Evolutionary conservation across 495 filamentous ascomycete species (phyloP), one percentile per base, ranked within the genome.

Genomic region (Gamarada debralockiae): DNA sequence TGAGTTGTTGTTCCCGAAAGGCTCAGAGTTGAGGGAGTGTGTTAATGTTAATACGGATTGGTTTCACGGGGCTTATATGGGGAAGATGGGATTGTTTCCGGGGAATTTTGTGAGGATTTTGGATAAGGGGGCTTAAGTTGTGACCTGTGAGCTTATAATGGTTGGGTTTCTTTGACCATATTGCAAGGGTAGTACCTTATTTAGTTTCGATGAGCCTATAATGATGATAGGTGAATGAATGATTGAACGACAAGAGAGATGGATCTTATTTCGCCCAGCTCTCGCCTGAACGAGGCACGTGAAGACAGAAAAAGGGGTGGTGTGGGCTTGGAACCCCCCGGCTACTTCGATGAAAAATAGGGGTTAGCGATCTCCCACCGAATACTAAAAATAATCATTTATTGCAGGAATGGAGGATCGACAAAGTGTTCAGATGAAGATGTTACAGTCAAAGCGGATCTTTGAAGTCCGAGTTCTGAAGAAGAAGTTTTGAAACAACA

Each of bases 1-100:
- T 66, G 91, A 96, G 72, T 64, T 96, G 47, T 70, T 80, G 58
- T 96, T 96, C 60, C 91, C 91, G 2, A 84, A 80, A 50, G 83
- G 85, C 4, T 89, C 90, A 0, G 87, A 92, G 67, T 78, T 96
- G 10, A 73, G 75, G 2, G 91, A 96, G 73, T 81, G 82, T 29
- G 81, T 88, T 67, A 84, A 88, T 66, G 80, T 92, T 39, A 95
- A 93, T 67, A 88, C 82, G 34, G 89, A 95, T 66, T 96, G 90
- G 90, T 87, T 74, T 50, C 82, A 81, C 71, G 91, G 91, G 0
- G 79, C 74, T 29, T 96, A 95, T 74, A 84, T 86, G 64, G 89
- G 87, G 15, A 69, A 65, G 25, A 79, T 75, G 52, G 90, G 90
- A 0, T 53, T 95, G 56, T 92, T 95, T 66, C 90, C 90, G 3